Percentiles rank a stretch among this genome's conserved stretches.
Conservation (phyloP, 2,329 filamentous ascomycete genomes). For the Ceratocystis smalleyi region DNA sequence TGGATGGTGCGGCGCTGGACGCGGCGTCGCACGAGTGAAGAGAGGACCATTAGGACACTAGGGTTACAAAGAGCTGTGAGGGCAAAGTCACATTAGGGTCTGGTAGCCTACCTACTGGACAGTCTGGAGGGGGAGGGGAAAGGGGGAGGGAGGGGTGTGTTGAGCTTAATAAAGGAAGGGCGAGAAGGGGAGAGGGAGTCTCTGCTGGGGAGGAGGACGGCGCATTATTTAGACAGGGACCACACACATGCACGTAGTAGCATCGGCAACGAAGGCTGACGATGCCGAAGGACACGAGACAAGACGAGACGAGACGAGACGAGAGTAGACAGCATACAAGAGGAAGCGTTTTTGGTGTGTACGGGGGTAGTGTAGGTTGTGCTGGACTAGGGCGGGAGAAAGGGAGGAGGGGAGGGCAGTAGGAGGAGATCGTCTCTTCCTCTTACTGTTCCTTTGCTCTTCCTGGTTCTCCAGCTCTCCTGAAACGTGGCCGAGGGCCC, state of each 20-base stretch:
- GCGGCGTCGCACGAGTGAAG: too few relatives aligned
- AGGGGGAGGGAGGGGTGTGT: neutral
- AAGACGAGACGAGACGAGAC: neutral
- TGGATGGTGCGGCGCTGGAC: too few relatives aligned
- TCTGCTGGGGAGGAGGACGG: neutral
- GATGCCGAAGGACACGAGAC: too few relatives aligned
- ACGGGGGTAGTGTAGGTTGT: neutral
- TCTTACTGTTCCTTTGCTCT: neutral
- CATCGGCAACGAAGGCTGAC: too few relatives aligned
- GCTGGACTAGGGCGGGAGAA: neutral
- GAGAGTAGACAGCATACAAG: neutral
- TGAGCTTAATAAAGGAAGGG: neutral
- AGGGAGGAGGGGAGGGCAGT: too few relatives aligned
- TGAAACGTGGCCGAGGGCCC: conserved; percentile 16
- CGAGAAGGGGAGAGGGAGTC: neutral
- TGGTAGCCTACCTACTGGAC: too few relatives aligned
- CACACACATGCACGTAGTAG: too few relatives aligned
- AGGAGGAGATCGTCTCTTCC: neutral
- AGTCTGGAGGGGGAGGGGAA: neutral
- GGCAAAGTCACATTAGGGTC: too few relatives aligned
- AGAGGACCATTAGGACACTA: too few relatives aligned
- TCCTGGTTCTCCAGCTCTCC: conserved; percentile 13
- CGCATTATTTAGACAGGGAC: too few relatives aligned
- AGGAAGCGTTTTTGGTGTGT: neutral
- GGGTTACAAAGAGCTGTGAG: too few relatives aligned